Percentiles rank a stretch among this genome's conserved stretches.
Evolutionary conservation across 129 eudicot species (phyloP).

Genomic region (Tagetes patula): DNA sequence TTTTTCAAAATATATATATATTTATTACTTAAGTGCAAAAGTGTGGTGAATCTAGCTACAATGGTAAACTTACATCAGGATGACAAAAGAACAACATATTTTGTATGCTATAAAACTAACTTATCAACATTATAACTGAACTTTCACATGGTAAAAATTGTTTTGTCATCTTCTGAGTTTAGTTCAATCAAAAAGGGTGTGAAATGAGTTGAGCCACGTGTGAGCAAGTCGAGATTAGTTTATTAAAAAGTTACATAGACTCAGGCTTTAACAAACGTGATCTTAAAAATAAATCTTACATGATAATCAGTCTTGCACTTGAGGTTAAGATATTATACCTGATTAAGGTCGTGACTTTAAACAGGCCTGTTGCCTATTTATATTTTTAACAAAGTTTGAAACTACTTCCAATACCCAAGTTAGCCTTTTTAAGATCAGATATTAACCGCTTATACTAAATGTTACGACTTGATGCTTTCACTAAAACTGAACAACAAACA

Average conservation of each 20-base stretch:
- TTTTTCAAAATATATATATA: neutral
- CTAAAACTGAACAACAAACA: too few relatives aligned
- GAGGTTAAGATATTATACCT: neutral
- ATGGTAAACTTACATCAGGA: neutral
- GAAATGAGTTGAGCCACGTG: too few relatives aligned
- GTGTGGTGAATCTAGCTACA: neutral
- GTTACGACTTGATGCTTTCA: too few relatives aligned
- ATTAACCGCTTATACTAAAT: too few relatives aligned
- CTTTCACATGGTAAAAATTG: neutral
- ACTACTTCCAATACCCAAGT: too few relatives aligned
- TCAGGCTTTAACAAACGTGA: neutral
- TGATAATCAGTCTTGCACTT: neutral
- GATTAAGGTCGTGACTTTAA: neutral
- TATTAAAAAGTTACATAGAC: neutral
- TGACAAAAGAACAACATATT: neutral
- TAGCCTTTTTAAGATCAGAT: too few relatives aligned
- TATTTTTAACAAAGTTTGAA: too few relatives aligned
- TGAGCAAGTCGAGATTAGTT: neutral
- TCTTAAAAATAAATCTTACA: neutral
- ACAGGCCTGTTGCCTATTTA: neutral
- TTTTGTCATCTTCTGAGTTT: neutral
- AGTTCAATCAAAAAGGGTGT: neutral
- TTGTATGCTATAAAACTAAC: neutral
- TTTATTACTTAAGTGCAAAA: constrained; percentile 5
- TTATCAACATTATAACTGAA: constrained; percentile 1